Percentiles rank a stretch among this genome's conserved stretches.
phyloP scores from a whole-genome alignment of 2,329 filamentous ascomycete species.

The Fonsecaea nubica region DNA sequence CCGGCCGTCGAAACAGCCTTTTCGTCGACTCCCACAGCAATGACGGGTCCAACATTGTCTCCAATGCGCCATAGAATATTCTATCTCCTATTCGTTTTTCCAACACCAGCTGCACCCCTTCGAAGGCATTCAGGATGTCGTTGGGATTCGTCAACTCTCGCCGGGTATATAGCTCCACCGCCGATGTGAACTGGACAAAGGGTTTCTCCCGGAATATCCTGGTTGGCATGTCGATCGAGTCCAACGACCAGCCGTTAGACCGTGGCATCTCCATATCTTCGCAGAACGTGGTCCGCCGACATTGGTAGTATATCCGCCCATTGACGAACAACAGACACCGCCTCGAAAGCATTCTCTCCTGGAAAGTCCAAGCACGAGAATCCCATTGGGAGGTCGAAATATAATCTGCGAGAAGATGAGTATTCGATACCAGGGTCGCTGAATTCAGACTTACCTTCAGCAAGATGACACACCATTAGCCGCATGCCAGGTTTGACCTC shows the following conservation, averaged over 20 bases:
- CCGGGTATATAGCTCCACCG: slow-evolving; percentile 41
- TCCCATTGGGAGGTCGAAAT: slow-evolving; percentile 46
- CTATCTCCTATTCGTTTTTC: slow-evolving; percentile 37
- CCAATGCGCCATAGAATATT: slow-evolving; percentile 38
- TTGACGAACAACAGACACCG: slow-evolving; percentile 48
- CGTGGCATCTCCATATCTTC: slow-evolving; percentile 40
- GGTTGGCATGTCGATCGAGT: slow-evolving; percentile 41
- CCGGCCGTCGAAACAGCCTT: slow-evolving; percentile 31
- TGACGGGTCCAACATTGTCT: slow-evolving; percentile 39
- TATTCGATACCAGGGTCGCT: neutral
- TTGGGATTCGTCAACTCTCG: slow-evolving; percentile 38
- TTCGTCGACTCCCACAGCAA: slow-evolving; percentile 41
- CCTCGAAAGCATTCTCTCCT: slow-evolving; percentile 48
- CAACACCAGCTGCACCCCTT: slow-evolving; percentile 38
- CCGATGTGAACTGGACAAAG: slow-evolving; percentile 40
- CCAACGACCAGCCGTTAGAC: slow-evolving; percentile 39
- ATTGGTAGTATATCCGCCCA: slow-evolving; percentile 41
- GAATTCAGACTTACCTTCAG: slow-evolving; percentile 32
- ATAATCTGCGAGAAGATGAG: slow-evolving; percentile 33
- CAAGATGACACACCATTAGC: slow-evolving; percentile 41
- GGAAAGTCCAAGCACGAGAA: slow-evolving; percentile 50
- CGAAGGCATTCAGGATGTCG: slow-evolving; percentile 40
- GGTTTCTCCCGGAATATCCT: slow-evolving; percentile 40
- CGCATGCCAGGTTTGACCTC: slow-evolving; percentile 38
- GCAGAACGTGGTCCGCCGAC: slow-evolving; percentile 40